Percentiles rank a stretch among this genome's conserved stretches.
These are phyloP conservation scores for Ogataea thermomethanolica DNA, from an alignment of 805 yeast genomes.

Conservation along the genomic window DNA sequence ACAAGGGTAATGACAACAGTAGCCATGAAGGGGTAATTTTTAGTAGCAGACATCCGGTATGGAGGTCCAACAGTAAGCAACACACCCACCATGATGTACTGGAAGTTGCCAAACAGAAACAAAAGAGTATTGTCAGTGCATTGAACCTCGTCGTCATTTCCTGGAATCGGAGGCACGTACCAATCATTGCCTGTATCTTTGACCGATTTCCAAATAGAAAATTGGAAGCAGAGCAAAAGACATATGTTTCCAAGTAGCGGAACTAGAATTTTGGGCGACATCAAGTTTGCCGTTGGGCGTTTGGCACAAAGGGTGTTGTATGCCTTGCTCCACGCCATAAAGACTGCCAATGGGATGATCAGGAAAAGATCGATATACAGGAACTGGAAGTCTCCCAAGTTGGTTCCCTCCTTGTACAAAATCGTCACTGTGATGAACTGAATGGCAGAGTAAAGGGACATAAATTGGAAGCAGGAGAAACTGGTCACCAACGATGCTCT, in stretches of 20 bases:
- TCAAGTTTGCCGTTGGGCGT: conserved; percentile 91
- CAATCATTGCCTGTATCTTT: conserved; percentile 50
- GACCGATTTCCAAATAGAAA: conserved; percentile 59
- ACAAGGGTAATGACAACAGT: conserved; percentile 52
- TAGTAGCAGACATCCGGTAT: conserved; percentile 69
- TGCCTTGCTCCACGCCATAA: conserved; percentile 97
- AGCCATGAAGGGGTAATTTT: conserved; percentile 66
- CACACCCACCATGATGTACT: conserved; percentile 80
- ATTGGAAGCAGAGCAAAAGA: conserved; percentile 61
- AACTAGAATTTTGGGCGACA: conserved; percentile 80
- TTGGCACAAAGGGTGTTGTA: conserved; percentile 54
- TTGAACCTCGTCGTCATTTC: conserved; percentile 75
- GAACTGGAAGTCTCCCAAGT: conserved; percentile 95
- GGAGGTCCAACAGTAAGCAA: conserved; percentile 93
- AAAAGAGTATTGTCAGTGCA: conserved; percentile 88
- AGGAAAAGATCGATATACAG: conserved; percentile 87
- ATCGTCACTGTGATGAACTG: conserved; percentile 88
- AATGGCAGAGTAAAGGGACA: conserved; percentile 95
- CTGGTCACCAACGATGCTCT: conserved; percentile 93
- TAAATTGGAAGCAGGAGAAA: conserved; percentile 94
- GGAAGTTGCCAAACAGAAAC: conserved; percentile 79
- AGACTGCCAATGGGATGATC: conserved; percentile 91
- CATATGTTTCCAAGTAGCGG: conserved; percentile 81
- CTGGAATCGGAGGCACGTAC: conserved; percentile 80
- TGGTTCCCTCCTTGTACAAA: conserved; percentile 82